Base-by-base conservation (phyloP, 305 asterid species). In the Fraxinus sp. region DNA sequence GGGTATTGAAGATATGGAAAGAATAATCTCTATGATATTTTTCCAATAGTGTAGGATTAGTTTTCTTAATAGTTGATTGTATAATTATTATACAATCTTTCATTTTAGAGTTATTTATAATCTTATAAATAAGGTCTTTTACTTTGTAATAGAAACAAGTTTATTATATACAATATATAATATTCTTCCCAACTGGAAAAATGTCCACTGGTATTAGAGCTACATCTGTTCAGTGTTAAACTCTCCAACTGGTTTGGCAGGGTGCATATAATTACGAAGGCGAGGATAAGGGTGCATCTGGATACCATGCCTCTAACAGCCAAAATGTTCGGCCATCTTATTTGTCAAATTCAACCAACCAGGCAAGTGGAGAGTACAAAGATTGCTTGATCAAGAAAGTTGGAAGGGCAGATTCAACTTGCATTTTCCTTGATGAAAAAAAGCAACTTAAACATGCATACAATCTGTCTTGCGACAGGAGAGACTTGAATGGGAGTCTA, bases 171-270 rank as follows among this genome's bases (percentile, higher is more conserved):
- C 33, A 30, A 30, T 30, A 30, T 30, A 30, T 30, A 30, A 30
- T 30, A 30, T 30, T 30, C 33, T 30, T 30, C 33, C 33, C 33
- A 30, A 55, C 77, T 30, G 1, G 37, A 46, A 46, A 41, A 37
- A 2, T 20, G 39, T 8, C 75, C 18, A 68, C 36, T 28, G 39
- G 22, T 28, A 28, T 68, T 28, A 68, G 20, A 64, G 72, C 35
- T 9, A 64, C 72, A 24, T 64, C 36, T 28, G 33, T 68, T 68
- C 75, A 68, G 75, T n/a, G 20, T 68, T 30, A 28, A 68, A 68
- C 75, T 13, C 36, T 68, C 37, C 30, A 59, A 20, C 82, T 89
- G 83, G 83, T 79, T 77, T 87, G 84, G 89, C 89, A 93, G 98
- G 95, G 83, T 81, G 79, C 77, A 68, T 57, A 66, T 79, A 32